Base-by-base conservation (phyloP, 164 flowering plant species). In the Piper betle region DNA sequence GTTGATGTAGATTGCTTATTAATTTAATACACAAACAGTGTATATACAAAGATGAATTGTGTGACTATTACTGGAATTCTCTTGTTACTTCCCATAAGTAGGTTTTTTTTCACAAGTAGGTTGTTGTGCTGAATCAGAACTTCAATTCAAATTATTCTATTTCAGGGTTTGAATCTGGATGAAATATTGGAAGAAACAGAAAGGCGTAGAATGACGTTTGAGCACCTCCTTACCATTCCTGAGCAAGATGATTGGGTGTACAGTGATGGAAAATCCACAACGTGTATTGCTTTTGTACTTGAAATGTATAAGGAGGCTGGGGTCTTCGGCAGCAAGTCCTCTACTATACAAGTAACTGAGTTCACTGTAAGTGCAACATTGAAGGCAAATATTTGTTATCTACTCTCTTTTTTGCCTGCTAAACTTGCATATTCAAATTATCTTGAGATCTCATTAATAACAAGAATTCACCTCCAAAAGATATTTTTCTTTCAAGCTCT, bases 201-300 rank as follows among this genome's bases (percentile, higher is more conserved):
- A 75, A 81, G 63, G 55, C 86, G 88, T 60, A 94, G 92, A 19
- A 71, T 86, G 43, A 62, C 86, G 15, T 93, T 93, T 64, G 98
- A 86, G 66, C 78, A 93, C 39, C 74, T 93, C 59, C 87, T 93
- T 53, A 80, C 92, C 38, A 80, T 90, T 58, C 98, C 98, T 2
- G 98, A 93, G 62, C 85, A 84, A 79, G 98, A 93, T 71, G 96
- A 93, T 20, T 93, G 98, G 98, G 83, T 87, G 33, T 93, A 93
- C 65, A 93, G 97, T 73, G 98, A 93, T 73, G 98, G 98, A 50
- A 87, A 93, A 74, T 93, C 98, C n/a, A 93, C 98, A 10, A 87
- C 97, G 2, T 93, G 98, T 70, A 96, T 90, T 59, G 91, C 97
- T 67, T 93, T 93, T 68, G 86, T 93, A 60, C 86, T 93, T 50